Conservation (phyloP, 495 filamentous ascomycete genomes). For the Chaetomium tenue region DNA sequence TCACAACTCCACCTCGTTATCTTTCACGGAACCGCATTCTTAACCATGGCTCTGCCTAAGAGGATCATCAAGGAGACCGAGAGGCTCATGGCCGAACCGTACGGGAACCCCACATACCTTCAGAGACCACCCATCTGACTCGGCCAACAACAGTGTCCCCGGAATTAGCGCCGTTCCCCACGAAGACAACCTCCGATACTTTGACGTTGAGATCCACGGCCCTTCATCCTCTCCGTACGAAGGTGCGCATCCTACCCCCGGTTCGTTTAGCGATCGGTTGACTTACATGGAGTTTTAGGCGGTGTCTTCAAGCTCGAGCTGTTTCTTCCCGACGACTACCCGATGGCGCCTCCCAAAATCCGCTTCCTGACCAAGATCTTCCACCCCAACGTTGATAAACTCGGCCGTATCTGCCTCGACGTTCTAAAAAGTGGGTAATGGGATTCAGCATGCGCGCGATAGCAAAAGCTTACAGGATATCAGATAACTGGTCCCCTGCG, state of each 20-base stretch:
- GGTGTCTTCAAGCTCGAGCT: slow-evolving; percentile 97
- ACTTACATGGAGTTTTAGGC: slow-evolving; percentile 50
- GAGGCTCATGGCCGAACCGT: slow-evolving; percentile 95
- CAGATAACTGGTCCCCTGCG: slow-evolving; percentile 98
- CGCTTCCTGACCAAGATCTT: slow-evolving; percentile 99
- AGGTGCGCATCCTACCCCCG: slow-evolving; percentile 50
- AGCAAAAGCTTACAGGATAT: slow-evolving; percentile 8
- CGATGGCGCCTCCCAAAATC: slow-evolving; percentile 98
- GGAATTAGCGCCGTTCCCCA: slow-evolving; percentile 98
- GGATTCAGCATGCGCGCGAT: background rate
- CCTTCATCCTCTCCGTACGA: slow-evolving; percentile 92
- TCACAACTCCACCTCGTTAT: background rate
- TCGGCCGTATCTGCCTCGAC: slow-evolving; percentile 95
- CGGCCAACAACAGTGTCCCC: slow-evolving; percentile 63
- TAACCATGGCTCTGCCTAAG: slow-evolving; percentile 77
- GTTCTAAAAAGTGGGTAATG: slow-evolving; percentile 84
- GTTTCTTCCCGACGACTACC: slow-evolving; percentile 98
- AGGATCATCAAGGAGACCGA: slow-evolving; percentile 98
- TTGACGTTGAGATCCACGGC: slow-evolving; percentile 96
- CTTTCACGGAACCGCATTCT: background rate
- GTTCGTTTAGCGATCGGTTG: background rate
- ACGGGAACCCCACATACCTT: slow-evolving; percentile 39
- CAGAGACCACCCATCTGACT: slow-evolving; percentile 23
- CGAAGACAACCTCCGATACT: slow-evolving; percentile 96
- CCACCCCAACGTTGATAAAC: slow-evolving; percentile 97